A percentile compares a stretch with the other conserved stretches of the same genome.
Evolutionary conservation across 306 rosid genomes (phyloP).

Genomic region (Begonia masoniana): DNA sequence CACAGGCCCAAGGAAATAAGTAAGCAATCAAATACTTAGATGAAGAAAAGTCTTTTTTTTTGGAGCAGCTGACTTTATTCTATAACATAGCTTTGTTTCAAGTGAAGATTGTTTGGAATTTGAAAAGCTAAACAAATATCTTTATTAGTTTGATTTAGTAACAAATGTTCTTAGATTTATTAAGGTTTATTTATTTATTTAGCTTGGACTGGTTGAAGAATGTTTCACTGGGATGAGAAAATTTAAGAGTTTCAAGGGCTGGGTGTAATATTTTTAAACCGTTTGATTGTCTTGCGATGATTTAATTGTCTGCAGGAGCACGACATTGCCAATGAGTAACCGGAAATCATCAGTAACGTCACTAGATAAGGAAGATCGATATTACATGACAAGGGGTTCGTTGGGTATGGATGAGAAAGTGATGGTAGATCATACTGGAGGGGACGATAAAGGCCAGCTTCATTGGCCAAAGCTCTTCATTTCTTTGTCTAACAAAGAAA

Average conservation of each 20-base stretch:
- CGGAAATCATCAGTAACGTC: conserved; percentile 18
- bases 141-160: too few species aligned
- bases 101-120: too few species aligned
- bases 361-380: conserved; percentile 46
- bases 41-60: background rate
- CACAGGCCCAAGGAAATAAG: conserved; percentile 13
- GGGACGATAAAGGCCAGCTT: conserved; percentile 18
- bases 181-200: too few species aligned
- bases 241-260: too few species aligned
- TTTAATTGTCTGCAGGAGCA: conserved; percentile 15
- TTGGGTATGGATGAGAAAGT: conserved; percentile 40
- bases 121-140: too few species aligned
- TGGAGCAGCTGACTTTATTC: too few species aligned
- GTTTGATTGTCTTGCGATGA: too few species aligned
- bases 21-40: background rate
- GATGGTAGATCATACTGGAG: conserved; percentile 21
- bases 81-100: too few species aligned
- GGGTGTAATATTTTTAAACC: too few species aligned
- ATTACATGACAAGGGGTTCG: conserved; percentile 43
- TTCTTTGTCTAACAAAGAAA: conserved; percentile 46
- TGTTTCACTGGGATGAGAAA: too few species aligned
- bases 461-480: conserved; percentile 44
- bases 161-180: too few species aligned
- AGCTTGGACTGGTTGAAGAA: too few species aligned
- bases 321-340: conserved; percentile 12